Evolutionary conservation across 352 stramenopile genomes (phyloP).

Genomic region (Phytophthora crassamura): DNA sequence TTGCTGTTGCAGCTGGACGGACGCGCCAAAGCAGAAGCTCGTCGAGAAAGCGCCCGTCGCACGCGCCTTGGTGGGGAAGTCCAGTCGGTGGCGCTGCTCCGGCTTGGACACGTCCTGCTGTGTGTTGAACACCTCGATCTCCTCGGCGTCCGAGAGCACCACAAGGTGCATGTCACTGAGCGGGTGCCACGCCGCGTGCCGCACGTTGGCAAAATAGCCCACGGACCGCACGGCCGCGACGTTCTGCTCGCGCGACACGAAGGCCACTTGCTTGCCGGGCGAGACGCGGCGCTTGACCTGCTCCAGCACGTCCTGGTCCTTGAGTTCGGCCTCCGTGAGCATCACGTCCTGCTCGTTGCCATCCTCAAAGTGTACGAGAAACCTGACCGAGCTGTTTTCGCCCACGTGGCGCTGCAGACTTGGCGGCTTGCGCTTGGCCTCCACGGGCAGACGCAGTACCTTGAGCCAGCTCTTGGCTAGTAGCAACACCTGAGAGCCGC

Average conservation of each 20-base stretch:
- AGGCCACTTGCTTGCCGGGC: slow-evolving; percentile 40
- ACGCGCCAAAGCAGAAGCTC: slow-evolving; percentile 65
- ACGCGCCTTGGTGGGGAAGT: slow-evolving; percentile 49
- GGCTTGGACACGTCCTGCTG: slow-evolving; percentile 68
- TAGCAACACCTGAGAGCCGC: slow-evolving; percentile 59
- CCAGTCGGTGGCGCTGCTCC: slow-evolving; percentile 72
- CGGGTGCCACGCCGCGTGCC: slow-evolving; percentile 72
- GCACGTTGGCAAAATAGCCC: slow-evolving; percentile 63
- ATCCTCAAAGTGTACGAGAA: slow-evolving; percentile 59
- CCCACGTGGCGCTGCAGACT: slow-evolving; percentile 21
- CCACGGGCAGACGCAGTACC: slow-evolving; percentile 54
- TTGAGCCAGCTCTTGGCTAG: slow-evolving; percentile 68
- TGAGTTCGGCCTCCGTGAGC: slow-evolving; percentile 29
- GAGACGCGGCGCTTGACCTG: slow-evolving; percentile 37
- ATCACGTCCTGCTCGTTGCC: slow-evolving; percentile 39
- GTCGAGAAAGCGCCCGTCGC: slow-evolving; percentile 45
- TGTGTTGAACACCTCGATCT: slow-evolving; percentile 77
- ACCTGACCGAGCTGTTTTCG: slow-evolving; percentile 37
- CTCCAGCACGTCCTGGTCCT: slow-evolving; percentile 30
- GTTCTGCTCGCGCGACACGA: slow-evolving; percentile 64
- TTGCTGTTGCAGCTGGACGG: slow-evolving; percentile 33
- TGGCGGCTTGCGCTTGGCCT: slow-evolving; percentile 25
- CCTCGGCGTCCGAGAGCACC: slow-evolving; percentile 76
- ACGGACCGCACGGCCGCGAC: slow-evolving; percentile 56
- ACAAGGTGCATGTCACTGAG: slow-evolving; percentile 78